Percentiles rank a stretch among this genome's conserved stretches.
Conservation (phyloP, 495 filamentous ascomycete species). For the Penicillium paradoxum region DNA sequence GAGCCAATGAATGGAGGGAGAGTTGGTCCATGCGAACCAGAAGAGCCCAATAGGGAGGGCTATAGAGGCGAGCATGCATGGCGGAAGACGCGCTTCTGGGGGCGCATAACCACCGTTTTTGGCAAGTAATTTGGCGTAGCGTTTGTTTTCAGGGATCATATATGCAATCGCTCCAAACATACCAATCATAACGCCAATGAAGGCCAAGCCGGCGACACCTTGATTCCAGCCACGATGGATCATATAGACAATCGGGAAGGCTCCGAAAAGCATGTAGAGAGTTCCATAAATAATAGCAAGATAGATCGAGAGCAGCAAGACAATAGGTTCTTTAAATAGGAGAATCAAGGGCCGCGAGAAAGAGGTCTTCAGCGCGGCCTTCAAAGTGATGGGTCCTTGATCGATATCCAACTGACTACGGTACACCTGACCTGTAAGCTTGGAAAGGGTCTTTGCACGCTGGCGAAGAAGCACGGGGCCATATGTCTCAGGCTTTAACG, state of each 20-base stretch:
- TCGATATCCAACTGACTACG: slow-evolving; percentile 32
- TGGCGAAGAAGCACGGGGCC: slow-evolving; percentile 48
- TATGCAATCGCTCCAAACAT: slow-evolving; percentile 57
- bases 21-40: slow-evolving; percentile 60
- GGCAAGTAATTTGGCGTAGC: slow-evolving; percentile 27
- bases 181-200: slow-evolving; percentile 69
- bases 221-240: slow-evolving; percentile 64
- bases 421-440: slow-evolving; percentile 49
- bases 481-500: slow-evolving; percentile 51
- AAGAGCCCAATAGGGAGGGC: slow-evolving; percentile 43
- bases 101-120: slow-evolving; percentile 29
- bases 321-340: slow-evolving; percentile 47
- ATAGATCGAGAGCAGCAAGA: slow-evolving; percentile 57
- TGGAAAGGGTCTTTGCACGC: slow-evolving; percentile 43
- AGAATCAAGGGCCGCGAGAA: slow-evolving; percentile 36
- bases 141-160: slow-evolving; percentile 37
- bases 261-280: slow-evolving; percentile 74
- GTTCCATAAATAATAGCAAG: slow-evolving; percentile 66
- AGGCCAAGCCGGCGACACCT: slow-evolving; percentile 64
- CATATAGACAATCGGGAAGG: slow-evolving; percentile 67
- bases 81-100: slow-evolving; percentile 36
- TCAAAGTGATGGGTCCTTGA: slow-evolving; percentile 24
- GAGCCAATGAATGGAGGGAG: slow-evolving; percentile 58
- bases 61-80: slow-evolving; percentile 30
- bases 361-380: slow-evolving; percentile 28